Conservation (phyloP, 495 filamentous ascomycete genomes). For the Physcia stellaris region DNA sequence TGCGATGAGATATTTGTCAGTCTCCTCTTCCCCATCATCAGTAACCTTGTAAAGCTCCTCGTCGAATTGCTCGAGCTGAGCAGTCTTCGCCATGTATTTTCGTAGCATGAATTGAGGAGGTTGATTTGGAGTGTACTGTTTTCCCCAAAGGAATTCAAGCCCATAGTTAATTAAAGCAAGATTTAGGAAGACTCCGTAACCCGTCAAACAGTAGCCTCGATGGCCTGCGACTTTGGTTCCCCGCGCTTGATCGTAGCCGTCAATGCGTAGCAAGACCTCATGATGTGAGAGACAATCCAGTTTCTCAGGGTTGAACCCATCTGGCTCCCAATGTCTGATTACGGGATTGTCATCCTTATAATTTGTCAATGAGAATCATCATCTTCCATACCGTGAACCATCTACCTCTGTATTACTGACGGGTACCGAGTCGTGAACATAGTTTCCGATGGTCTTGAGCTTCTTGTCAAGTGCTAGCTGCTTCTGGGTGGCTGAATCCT, state of each 20-base stretch:
- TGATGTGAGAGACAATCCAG: conserved; percentile 73
- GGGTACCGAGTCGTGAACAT: conserved; percentile 88
- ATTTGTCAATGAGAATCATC: not conserved
- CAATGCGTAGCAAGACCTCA: conserved; percentile 75
- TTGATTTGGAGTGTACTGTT: conserved; percentile 77
- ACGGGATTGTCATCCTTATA: conserved; percentile 64
- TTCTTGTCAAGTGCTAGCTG: conserved; percentile 58
- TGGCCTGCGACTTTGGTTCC: conserved; percentile 93
- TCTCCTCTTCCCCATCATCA: conserved; percentile 65
- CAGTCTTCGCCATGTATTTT: conserved; percentile 97
- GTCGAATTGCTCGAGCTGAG: conserved; percentile 93
- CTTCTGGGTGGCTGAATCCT: conserved; percentile 60
- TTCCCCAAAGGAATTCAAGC: conserved; percentile 64
- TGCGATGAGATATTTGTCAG: conserved; percentile 94
- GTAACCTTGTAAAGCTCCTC: conserved; percentile 96
- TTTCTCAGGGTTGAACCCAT: conserved; percentile 55
- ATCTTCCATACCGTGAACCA: not conserved
- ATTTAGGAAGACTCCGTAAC: conserved; percentile 88
- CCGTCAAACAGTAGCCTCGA: conserved; percentile 81
- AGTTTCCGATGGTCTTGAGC: conserved; percentile 78
- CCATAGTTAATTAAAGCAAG: conserved; percentile 89
- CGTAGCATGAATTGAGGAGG: conserved; percentile 93
- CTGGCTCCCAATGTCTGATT: conserved; percentile 65
- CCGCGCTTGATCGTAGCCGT: conserved; percentile 87
- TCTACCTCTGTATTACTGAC: conserved; percentile 71